Evolutionary conservation across 768 basidiomycete genomes (phyloP).

Genomic region (Rhizopogon vulgaris): DNA sequence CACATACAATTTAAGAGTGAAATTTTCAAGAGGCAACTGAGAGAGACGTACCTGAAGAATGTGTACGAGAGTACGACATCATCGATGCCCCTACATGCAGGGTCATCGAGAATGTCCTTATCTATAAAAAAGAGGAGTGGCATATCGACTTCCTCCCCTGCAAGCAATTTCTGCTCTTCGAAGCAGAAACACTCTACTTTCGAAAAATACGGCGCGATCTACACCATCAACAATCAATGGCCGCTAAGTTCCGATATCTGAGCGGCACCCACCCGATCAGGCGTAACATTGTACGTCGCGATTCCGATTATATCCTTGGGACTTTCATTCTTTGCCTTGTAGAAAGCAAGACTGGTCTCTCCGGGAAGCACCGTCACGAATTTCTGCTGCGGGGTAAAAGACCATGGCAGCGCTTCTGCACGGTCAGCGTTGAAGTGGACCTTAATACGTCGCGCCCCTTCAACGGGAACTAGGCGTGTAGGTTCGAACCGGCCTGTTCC

Average conservation of each 20-base stretch:
- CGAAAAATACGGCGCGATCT: constrained; percentile 98
- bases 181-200: constrained; percentile 99
- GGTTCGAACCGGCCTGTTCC: constrained; percentile 80
- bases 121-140: constrained; percentile 99
- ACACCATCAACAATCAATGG: background rate
- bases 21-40: background rate
- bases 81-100: constrained; percentile 77
- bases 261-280: constrained; percentile 69
- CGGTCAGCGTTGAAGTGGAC: constrained; percentile 95
- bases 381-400: constrained; percentile 86
- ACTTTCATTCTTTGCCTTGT: constrained; percentile 84
- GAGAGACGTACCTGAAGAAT: constrained; percentile 76
- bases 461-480: constrained; percentile 75
- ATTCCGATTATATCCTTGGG: constrained; percentile 92
- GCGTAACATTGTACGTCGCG: constrained; percentile 98
- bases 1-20: background rate
- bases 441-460: constrained; percentile 69
- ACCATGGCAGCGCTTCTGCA: constrained; percentile 87
- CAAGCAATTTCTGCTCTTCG: constrained; percentile 93
- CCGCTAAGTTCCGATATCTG: background rate
- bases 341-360: constrained; percentile 95
- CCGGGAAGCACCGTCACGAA: constrained; percentile 88
- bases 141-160: constrained; percentile 96
- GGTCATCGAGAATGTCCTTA: constrained; percentile 93
- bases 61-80: constrained; percentile 95